phyloP scores from a whole-genome alignment of 306 rosid genomes.

The Cicer bijugum region DNA sequence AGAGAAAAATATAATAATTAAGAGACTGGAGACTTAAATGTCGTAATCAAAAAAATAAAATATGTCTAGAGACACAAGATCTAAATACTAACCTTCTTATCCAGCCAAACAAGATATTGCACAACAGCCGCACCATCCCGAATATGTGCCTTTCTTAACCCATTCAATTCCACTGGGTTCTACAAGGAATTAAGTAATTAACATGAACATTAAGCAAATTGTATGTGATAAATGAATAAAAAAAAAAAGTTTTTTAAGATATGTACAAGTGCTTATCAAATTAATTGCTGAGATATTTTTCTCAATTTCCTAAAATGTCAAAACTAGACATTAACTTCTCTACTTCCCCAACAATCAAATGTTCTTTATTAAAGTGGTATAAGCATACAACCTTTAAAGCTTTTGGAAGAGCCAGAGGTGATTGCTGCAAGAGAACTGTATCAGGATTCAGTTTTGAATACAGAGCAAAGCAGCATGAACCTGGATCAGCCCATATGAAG shows the following conservation, averaged over 20 bases:
- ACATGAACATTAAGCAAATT: conserved; percentile 8
- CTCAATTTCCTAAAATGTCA: conserved; percentile 16
- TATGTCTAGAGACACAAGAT: conserved; percentile 34
- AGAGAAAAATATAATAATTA: conserved; percentile 1
- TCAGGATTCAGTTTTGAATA: conserved; percentile 73
- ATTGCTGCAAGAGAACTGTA: conserved; percentile 69
- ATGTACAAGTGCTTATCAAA: background rate
- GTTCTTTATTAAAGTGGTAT: conserved; percentile 3
- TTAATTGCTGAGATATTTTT: conserved; percentile 13
- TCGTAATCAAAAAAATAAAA: conserved; percentile 25
- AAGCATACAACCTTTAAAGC: conserved; percentile 77
- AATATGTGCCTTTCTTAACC: conserved; percentile 78
- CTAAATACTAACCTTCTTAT: conserved; percentile 65
- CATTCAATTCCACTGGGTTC: conserved; percentile 92
- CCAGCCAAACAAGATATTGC: conserved; percentile 95
- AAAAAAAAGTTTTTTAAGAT: background rate
- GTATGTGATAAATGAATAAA: background rate
- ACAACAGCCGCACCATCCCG: conserved; percentile 98
- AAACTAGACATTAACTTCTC: conserved; percentile 24
- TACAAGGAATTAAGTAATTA: conserved; percentile 45
- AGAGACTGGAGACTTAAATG: conserved; percentile 16
- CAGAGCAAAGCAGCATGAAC: conserved; percentile 82
- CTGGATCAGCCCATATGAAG: conserved; percentile 87
- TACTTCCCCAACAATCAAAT: conserved; percentile 35
- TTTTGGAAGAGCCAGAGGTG: conserved; percentile 98